A percentile compares a stretch with the other conserved stretches of the same genome.
Conservation (phyloP, 192 early-diverging fungal species). For the Dissophora globulifera region DNA sequence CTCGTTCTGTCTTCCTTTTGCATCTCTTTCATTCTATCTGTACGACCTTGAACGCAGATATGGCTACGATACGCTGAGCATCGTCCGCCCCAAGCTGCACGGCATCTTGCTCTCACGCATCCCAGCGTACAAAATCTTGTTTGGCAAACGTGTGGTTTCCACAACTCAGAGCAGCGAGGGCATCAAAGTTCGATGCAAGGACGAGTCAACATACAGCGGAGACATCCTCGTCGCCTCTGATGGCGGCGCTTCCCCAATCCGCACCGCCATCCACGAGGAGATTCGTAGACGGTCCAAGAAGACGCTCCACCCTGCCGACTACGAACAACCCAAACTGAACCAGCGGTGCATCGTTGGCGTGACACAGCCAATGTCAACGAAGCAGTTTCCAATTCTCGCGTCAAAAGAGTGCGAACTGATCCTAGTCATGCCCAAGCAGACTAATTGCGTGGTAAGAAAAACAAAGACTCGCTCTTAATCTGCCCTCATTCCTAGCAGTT, state of each 20-base stretch:
- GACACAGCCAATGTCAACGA: constrained; percentile 14
- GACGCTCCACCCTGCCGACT: constrained; percentile 15
- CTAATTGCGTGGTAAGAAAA: constrained; percentile 33
- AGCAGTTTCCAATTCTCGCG: constrained; percentile 21
- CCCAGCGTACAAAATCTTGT: constrained; percentile 43
- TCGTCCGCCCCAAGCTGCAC: constrained; percentile 39
- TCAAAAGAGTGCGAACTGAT: constrained; percentile 25
- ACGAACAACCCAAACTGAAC: constrained; percentile 22
- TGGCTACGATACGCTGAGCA: constrained; percentile 31
- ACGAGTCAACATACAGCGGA: constrained; percentile 30
- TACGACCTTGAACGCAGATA: too few species aligned
- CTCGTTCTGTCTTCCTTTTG: too few species aligned
- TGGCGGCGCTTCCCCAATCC: constrained; percentile 29
- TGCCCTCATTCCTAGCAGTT: too few species aligned
- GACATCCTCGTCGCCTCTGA: constrained; percentile 42
- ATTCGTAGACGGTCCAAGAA: constrained; percentile 26
- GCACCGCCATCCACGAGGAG: constrained; percentile 22
- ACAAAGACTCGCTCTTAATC: not conserved
- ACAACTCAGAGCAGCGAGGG: constrained; percentile 29
- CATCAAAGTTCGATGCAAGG: constrained; percentile 40
- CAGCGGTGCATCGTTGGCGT: constrained; percentile 39
- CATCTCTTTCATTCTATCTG: not conserved
- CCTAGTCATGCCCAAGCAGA: constrained; percentile 38
- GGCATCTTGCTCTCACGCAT: constrained; percentile 35
- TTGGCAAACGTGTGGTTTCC: constrained; percentile 24